Evolutionary conservation across 192 early-diverging fungal genomes (phyloP).

Genomic region (Coemansia sp.): DNA sequence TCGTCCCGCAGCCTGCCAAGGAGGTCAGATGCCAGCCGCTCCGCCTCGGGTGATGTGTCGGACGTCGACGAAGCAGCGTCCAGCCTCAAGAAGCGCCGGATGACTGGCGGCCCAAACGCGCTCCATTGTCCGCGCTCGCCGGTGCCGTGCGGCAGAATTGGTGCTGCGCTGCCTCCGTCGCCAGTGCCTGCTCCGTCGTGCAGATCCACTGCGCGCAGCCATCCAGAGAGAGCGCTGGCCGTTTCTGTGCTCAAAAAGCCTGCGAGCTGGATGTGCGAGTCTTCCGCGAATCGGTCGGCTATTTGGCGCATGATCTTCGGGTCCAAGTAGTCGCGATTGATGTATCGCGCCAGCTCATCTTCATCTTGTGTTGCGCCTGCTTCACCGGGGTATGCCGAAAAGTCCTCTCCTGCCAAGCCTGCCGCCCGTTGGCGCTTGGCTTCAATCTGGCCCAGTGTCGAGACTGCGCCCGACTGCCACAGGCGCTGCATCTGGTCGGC

Average conservation of each 20-base stretch:
- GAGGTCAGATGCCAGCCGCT: slow-evolving; percentile 19
- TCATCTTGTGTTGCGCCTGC: slow-evolving; percentile 28
- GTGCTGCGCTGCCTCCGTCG: neutral
- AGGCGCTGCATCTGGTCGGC: slow-evolving; percentile 51
- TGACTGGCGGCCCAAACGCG: slow-evolving; percentile 64
- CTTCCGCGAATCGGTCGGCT: slow-evolving; percentile 64
- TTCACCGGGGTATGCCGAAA: slow-evolving; percentile 18
- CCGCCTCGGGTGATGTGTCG: neutral
- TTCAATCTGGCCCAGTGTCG: slow-evolving; percentile 63
- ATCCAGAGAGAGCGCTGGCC: slow-evolving; percentile 35
- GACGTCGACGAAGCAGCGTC: slow-evolving; percentile 12
- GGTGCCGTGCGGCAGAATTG: slow-evolving; percentile 60
- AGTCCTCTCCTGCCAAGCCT: slow-evolving; percentile 40
- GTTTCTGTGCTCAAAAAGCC: slow-evolving; percentile 60
- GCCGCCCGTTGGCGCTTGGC: slow-evolving; percentile 37
- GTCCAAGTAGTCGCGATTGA: slow-evolving; percentile 70
- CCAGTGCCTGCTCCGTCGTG: slow-evolving; percentile 46
- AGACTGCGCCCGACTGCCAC: slow-evolving; percentile 50
- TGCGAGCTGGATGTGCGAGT: slow-evolving; percentile 67
- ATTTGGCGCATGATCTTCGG: slow-evolving; percentile 54
- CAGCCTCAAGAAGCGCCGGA: slow-evolving; percentile 64
- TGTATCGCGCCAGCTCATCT: slow-evolving; percentile 48
- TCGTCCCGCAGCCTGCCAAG: slow-evolving; percentile 28
- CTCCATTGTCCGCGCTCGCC: slow-evolving; percentile 62
- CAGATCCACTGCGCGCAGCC: slow-evolving; percentile 48